phyloP scores from a whole-genome alignment of 2,329 filamentous ascomycete genomes.

The Parastagonospora avenae region DNA sequence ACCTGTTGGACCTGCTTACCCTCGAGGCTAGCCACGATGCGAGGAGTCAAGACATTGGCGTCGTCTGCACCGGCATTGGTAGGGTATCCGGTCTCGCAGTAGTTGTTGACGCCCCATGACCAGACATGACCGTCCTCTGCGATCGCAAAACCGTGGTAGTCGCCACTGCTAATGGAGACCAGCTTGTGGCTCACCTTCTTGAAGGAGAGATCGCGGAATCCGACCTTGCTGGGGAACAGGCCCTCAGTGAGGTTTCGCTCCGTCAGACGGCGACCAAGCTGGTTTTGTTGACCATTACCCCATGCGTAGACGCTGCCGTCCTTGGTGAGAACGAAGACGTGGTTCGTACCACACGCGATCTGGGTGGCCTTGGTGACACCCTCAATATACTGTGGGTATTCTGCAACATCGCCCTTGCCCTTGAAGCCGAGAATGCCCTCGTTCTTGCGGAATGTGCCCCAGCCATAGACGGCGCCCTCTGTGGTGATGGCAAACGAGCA shows the following conservation, averaged over 20 bases:
- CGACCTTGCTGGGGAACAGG: conserved; percentile 62
- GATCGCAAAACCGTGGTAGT: conserved; percentile 82
- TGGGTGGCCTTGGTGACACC: conserved; percentile 69
- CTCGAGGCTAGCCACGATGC: conserved; percentile 67
- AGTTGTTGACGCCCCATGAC: conserved; percentile 87
- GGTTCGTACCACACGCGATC: conserved; percentile 71
- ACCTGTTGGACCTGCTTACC: conserved; percentile 70
- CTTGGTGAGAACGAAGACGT: conserved; percentile 70
- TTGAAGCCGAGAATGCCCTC: conserved; percentile 70
- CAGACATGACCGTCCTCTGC: conserved; percentile 72
- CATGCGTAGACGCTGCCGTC: conserved; percentile 71
- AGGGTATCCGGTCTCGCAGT: conserved; percentile 75
- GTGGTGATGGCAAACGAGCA: conserved; percentile 77
- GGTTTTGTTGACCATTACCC: conserved; percentile 75
- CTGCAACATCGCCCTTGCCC: conserved; percentile 47
- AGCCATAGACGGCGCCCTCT: conserved; percentile 77
- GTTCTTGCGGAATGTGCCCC: conserved; percentile 79
- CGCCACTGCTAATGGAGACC: conserved; percentile 68
- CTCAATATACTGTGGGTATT: conserved; percentile 60
- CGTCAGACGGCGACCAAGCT: conserved; percentile 68
- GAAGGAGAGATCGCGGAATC: conserved; percentile 52
- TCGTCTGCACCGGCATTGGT: conserved; percentile 69
- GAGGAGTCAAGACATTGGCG: conserved; percentile 70
- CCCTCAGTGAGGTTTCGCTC: conserved; percentile 62
- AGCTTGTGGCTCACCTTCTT: conserved; percentile 57